A percentile compares a stretch with the other conserved stretches of the same genome.
Evolutionary conservation across 495 filamentous ascomycete genomes (phyloP).

Genomic region (Podospora bellae-mahoneyi): DNA sequence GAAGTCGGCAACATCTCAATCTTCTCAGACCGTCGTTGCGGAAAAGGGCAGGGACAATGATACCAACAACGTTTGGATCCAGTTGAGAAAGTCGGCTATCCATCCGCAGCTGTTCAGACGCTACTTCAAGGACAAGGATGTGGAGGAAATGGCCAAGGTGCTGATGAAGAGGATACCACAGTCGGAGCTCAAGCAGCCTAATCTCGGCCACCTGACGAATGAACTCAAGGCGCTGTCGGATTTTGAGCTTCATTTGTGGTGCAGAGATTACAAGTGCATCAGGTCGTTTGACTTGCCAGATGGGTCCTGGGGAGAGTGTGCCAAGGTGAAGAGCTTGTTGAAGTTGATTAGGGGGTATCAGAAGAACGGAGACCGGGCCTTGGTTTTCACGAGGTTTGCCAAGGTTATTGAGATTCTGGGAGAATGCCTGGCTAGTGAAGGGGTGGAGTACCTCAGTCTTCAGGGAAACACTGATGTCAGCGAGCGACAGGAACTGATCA

Average conservation of each 20-base stretch:
- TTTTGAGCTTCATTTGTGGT: constrained; percentile 79
- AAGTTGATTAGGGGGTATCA: constrained; percentile 69
- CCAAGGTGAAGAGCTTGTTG: constrained; percentile 76
- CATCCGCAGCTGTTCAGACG: constrained; percentile 85
- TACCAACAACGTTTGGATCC: constrained; percentile 77
- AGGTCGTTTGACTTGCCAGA: constrained; percentile 66
- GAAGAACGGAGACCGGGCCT: constrained; percentile 75
- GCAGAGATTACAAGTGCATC: constrained; percentile 67
- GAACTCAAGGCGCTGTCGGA: constrained; percentile 73
- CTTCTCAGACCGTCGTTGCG: constrained; percentile 34
- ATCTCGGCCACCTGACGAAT: constrained; percentile 63
- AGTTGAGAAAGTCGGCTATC: constrained; percentile 86
- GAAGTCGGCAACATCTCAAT: constrained; percentile 43
- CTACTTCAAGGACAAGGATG: constrained; percentile 67
- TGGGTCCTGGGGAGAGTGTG: constrained; percentile 85
- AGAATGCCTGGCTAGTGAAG: constrained; percentile 68
- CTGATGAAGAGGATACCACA: constrained; percentile 56
- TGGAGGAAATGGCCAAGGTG: constrained; percentile 73
- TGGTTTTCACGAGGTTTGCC: constrained; percentile 91
- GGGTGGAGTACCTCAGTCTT: constrained; percentile 72
- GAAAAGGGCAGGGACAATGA: constrained; percentile 42
- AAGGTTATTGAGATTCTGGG: constrained; percentile 88
- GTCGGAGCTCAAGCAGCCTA: constrained; percentile 46
- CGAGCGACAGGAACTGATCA: constrained; percentile 79
- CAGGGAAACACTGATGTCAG: constrained; percentile 83